Conservation (phyloP, 805 yeast species). For the Monosporozyma yasuniensis region DNA sequence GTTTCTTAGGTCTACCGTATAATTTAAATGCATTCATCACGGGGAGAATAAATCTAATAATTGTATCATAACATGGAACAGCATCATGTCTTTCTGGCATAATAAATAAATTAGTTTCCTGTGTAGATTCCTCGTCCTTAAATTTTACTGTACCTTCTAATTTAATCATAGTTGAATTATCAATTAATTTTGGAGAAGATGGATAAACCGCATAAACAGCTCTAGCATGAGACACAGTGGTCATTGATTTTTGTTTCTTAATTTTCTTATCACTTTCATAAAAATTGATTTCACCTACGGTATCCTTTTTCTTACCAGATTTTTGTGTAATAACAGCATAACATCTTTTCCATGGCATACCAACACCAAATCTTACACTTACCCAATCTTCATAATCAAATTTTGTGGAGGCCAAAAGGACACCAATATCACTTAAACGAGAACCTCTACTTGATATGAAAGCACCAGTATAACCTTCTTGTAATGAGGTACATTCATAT, state of each 20-base stretch:
- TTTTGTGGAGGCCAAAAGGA: conserved; percentile 76
- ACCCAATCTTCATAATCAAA: conserved; percentile 91
- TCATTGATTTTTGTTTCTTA: conserved; percentile 67
- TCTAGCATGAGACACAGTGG: conserved; percentile 59
- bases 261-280: conserved; percentile 71
- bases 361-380: conserved; percentile 87
- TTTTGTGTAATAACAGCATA: conserved; percentile 82
- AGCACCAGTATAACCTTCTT: conserved; percentile 96
- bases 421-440: conserved; percentile 73
- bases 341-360: conserved; percentile 96
- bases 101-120: conserved; percentile 41
- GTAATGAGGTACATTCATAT: conserved; percentile 74
- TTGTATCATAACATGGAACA: conserved; percentile 62
- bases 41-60: conserved; percentile 61
- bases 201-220: conserved; percentile 91
- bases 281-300: conserved; percentile 63
- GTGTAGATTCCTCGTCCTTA: conserved; percentile 40
- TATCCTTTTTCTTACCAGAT: conserved; percentile 33
- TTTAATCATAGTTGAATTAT: conserved; percentile 80
- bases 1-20: conserved; percentile 64
- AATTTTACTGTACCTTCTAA: conserved; percentile 73
- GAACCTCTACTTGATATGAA: conserved; percentile 87
- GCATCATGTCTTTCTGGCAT: conserved; percentile 69
- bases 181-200: conserved; percentile 68
- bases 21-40: conserved; percentile 59